Conservation (phyloP, 2,329 filamentous ascomycete genomes). For the Cephalotrichum gorgonifer region DNA sequence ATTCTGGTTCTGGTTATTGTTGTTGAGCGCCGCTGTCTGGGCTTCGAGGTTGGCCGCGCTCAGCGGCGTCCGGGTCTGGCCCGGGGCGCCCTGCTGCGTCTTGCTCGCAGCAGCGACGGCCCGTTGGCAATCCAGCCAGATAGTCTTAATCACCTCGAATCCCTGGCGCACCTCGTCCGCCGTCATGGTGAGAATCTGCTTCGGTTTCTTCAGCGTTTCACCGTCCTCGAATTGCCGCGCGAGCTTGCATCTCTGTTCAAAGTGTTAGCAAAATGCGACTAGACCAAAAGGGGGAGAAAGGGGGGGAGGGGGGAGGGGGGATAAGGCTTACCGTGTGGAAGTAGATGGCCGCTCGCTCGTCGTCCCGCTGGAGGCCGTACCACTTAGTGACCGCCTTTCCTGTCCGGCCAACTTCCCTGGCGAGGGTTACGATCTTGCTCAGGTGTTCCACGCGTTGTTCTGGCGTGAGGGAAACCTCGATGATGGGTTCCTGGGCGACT, state of each 20-base stretch:
- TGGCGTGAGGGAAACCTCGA: conserved; percentile 34
- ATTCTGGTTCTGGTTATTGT: conserved; percentile 20
- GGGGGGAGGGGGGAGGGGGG: background rate
- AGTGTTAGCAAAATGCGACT: conserved; percentile 11
- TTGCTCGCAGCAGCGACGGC: conserved; percentile 18
- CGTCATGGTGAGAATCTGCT: conserved; percentile 40
- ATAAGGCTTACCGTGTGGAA: conserved; percentile 37
- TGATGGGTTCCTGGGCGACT: conserved; percentile 26
- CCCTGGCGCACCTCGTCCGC: conserved; percentile 39
- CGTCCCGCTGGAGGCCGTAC: conserved; percentile 38
- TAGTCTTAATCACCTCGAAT: conserved; percentile 36
- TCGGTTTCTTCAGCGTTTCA: conserved; percentile 32
- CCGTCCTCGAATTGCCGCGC: conserved; percentile 42
- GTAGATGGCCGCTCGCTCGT: conserved; percentile 38
- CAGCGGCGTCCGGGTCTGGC: conserved; percentile 17
- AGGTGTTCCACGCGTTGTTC: conserved; percentile 33
- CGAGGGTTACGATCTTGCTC: conserved; percentile 29
- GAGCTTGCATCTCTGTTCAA: conserved; percentile 38
- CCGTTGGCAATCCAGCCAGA: conserved; percentile 33
- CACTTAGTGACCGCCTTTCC: conserved; percentile 33
- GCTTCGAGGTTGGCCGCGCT: conserved; percentile 3
- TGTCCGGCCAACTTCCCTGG: conserved; percentile 31
- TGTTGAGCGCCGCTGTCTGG: background rate
- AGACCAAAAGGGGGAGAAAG: conserved; percentile 14
- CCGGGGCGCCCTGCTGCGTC: conserved; percentile 3